These are phyloP conservation scores for Vitis amurensis DNA, from an alignment of 164 flowering plant genomes.

Conservation along the genomic window DNA sequence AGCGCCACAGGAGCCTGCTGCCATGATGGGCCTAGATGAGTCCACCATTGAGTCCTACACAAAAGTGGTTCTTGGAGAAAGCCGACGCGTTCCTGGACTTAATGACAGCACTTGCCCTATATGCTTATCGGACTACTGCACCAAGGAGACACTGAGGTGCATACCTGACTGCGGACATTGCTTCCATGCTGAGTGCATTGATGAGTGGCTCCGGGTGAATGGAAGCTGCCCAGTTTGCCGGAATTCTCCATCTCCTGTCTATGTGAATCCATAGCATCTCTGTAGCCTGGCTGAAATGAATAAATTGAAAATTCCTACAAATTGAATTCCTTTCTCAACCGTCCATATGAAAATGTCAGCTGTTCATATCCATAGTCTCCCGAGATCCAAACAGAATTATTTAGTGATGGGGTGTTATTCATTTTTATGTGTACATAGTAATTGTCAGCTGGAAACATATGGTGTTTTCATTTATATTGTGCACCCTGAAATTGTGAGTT, in stretches of 20 bases:
- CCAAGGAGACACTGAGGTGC: constrained; percentile 39
- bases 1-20: background rate
- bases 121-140: constrained; percentile 40
- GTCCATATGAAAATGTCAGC: too few species aligned
- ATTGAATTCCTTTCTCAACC: too few species aligned
- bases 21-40: constrained; percentile 49
- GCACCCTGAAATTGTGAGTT: too few species aligned
- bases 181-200: constrained; percentile 51
- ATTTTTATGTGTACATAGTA: background rate
- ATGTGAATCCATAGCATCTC: background rate
- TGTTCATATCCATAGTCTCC: too few species aligned
- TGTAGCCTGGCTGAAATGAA: too few species aligned
- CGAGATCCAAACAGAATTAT: background rate
- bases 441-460: background rate
- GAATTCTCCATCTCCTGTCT: constrained; percentile 28
- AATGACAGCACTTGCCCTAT: constrained; percentile 43
- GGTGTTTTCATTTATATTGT: background rate
- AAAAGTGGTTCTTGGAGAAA: constrained; percentile 54
- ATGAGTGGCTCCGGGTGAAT: constrained; percentile 45
- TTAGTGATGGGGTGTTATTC: background rate
- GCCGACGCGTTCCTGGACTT: constrained; percentile 43
- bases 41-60: constrained; percentile 62
- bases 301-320: background rate
- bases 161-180: constrained; percentile 49
- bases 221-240: constrained; percentile 48